Percentiles rank a stretch among this genome's conserved stretches.
phyloP scores from a whole-genome alignment of 2,329 filamentous ascomycete species.

The Leptodontidium sp. region DNA sequence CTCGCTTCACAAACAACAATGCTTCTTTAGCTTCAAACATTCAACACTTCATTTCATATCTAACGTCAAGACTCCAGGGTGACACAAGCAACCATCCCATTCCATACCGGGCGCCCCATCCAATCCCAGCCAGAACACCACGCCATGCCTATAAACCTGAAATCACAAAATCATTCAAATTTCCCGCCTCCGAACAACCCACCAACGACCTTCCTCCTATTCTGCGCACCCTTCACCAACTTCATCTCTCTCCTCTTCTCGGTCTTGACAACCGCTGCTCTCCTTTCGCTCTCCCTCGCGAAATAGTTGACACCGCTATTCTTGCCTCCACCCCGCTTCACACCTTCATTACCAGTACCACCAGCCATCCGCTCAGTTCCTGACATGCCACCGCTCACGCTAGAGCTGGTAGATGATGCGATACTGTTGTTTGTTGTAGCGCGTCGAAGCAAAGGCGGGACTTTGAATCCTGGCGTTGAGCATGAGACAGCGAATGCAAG shows the following conservation, averaged over 20 bases:
- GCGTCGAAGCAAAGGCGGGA: constrained; percentile 75
- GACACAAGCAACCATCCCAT: not conserved
- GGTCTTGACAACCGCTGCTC: constrained; percentile 61
- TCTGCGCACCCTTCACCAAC: constrained; percentile 65
- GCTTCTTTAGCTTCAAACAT: not conserved
- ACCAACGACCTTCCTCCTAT: constrained; percentile 62
- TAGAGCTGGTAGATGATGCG: constrained; percentile 46
- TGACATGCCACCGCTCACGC: constrained; percentile 38
- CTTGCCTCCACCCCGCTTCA: constrained; percentile 68
- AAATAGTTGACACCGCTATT: constrained; percentile 68
- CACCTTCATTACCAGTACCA: constrained; percentile 57
- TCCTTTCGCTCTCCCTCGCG: constrained; percentile 65
- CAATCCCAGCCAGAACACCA: constrained; percentile 21
- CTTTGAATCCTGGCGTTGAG: constrained; percentile 62
- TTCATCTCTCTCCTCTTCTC: constrained; percentile 66
- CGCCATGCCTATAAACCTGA: constrained; percentile 13
- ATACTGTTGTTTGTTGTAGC: constrained; percentile 71
- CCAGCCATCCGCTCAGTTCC: constrained; percentile 46
- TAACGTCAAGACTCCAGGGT: not conserved
- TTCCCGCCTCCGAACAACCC: constrained; percentile 65
- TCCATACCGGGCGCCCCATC: not conserved
- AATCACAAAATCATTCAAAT: constrained; percentile 51
- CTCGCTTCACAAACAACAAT: constrained; percentile 10
- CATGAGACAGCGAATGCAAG: constrained; percentile 64
- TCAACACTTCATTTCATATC: not conserved